Evolutionary conservation across 1,139 yeast species (phyloP).

Genomic region (Hyphopichia pseudoburtonii): DNA sequence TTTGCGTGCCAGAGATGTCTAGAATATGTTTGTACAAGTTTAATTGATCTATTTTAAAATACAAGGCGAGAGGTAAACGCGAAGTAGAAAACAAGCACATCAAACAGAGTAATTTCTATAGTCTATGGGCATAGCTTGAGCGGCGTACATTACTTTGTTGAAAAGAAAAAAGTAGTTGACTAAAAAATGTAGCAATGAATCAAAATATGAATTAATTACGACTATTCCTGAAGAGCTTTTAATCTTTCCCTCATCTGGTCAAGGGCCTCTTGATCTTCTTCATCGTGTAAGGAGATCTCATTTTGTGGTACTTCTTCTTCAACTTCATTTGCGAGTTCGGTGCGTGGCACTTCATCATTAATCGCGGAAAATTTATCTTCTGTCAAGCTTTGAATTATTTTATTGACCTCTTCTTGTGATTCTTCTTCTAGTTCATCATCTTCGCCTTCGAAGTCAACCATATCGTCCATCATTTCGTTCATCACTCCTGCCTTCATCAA

Average conservation of each 20-base stretch:
- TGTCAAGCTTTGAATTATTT: constrained; percentile 46
- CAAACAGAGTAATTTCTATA: no score
- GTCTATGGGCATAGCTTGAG: no score
- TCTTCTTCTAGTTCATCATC: constrained; percentile 66
- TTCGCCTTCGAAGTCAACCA: constrained; percentile 67
- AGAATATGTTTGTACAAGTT: no score
- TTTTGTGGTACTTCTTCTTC: constrained; percentile 14
- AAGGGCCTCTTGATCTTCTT: constrained; percentile 71
- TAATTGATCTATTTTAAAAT: no score
- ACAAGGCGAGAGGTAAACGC: no score
- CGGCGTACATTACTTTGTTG: no score
- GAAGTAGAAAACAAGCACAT: no score
- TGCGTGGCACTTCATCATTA: constrained; percentile 44
- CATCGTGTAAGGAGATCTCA: constrained; percentile 36
- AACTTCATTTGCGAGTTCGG: constrained; percentile 20
- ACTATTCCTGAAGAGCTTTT: constrained; percentile 74
- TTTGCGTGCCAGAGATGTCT: no score
- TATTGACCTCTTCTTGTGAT: constrained; percentile 67
- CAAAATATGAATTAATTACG: no score
- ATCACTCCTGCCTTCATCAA: constrained; percentile 89
- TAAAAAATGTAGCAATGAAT: no score
- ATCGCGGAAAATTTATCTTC: constrained; percentile 44
- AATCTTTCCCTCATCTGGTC: constrained; percentile 88
- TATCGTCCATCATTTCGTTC: constrained; percentile 93
- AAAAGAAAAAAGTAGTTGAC: no score